Conservation (phyloP, 176 grass and related monocot genomes). For the Ananas comosus region DNA sequence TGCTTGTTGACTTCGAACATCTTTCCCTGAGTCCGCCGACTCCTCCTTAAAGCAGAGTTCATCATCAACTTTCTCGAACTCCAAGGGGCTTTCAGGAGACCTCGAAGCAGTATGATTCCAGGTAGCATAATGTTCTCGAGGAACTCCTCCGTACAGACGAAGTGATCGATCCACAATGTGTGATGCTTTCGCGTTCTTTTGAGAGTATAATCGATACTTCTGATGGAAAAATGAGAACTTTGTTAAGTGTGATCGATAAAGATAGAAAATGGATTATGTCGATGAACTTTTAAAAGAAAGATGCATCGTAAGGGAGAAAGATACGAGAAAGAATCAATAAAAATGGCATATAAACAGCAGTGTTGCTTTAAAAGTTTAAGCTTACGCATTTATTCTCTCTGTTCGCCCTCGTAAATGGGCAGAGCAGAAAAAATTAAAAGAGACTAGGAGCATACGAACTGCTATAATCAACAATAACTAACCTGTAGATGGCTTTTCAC, state of each 20-base stretch:
- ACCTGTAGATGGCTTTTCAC: conserved; percentile 99
- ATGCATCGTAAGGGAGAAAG: too few relatives aligned
- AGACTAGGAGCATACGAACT: too few relatives aligned
- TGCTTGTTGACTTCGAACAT: conserved; percentile 24
- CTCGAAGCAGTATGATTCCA: conserved; percentile 50
- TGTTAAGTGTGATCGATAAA: neutral
- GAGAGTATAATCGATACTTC: conserved; percentile 89
- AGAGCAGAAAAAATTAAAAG: too few relatives aligned
- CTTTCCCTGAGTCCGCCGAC: conserved; percentile 15
- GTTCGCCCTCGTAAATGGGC: too few relatives aligned
- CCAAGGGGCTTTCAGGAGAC: conserved; percentile 63
- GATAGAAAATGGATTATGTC: neutral
- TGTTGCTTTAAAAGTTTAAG: too few relatives aligned
- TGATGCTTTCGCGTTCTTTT: conserved; percentile 27
- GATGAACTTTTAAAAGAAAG: too few relatives aligned
- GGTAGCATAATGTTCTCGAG: conserved; percentile 16
- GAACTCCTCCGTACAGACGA: conserved; percentile 33
- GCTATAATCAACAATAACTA: neutral
- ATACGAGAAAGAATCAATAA: too few relatives aligned
- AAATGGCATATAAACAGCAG: too few relatives aligned
- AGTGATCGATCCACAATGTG: conserved; percentile 17
- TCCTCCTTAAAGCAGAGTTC: too few relatives aligned
- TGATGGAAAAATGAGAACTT: conserved; percentile 24
- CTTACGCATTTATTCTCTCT: too few relatives aligned
- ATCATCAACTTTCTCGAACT: neutral